These are phyloP conservation scores for Fraxinus paxiana DNA, from an alignment of 305 asterid species.

Conservation along the genomic window DNA sequence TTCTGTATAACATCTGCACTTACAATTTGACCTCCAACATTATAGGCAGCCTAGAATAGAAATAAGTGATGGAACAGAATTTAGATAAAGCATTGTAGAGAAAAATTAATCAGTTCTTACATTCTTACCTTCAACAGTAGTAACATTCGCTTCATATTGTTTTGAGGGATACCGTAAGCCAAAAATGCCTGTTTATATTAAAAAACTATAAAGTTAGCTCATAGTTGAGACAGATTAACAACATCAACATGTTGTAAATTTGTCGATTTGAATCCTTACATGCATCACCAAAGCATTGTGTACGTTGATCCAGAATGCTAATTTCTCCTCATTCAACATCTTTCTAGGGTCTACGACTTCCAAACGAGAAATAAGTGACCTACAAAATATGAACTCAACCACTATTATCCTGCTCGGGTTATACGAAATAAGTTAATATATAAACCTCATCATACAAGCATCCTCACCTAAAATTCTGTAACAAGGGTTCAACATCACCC, in stretches of 20 bases:
- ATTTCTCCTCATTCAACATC: slow-evolving; percentile 83
- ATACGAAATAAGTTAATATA: neutral
- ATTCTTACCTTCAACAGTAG: slow-evolving; percentile 73
- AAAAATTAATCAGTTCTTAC: neutral
- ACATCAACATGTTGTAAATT: neutral
- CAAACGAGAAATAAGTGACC: slow-evolving; percentile 81
- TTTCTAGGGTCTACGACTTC: slow-evolving; percentile 73
- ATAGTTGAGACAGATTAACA: slow-evolving; percentile 11
- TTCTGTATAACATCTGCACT: slow-evolving; percentile 84
- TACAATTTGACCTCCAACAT: slow-evolving; percentile 77
- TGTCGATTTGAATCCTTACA: slow-evolving; percentile 39
- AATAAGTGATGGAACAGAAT: slow-evolving; percentile 25
- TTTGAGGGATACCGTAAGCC: slow-evolving; percentile 91
- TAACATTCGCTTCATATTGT: slow-evolving; percentile 71
- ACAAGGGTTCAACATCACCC: slow-evolving; percentile 62
- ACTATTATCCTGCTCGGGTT: slow-evolving; percentile 8
- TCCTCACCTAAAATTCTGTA: slow-evolving; percentile 70
- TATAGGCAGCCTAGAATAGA: slow-evolving; percentile 80
- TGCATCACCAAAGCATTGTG: slow-evolving; percentile 98
- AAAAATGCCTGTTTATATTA: slow-evolving; percentile 58
- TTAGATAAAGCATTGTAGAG: neutral
- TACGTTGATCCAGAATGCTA: slow-evolving; percentile 91
- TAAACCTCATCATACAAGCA: neutral
- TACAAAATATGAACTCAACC: slow-evolving; percentile 25
- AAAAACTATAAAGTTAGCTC: slow-evolving; percentile 5